Percentiles rank a stretch among this genome's conserved stretches.
Evolutionary conservation across 2,329 filamentous ascomycete genomes (phyloP).

Genomic region (Stagonosporopsis cucurbitacearum): DNA sequence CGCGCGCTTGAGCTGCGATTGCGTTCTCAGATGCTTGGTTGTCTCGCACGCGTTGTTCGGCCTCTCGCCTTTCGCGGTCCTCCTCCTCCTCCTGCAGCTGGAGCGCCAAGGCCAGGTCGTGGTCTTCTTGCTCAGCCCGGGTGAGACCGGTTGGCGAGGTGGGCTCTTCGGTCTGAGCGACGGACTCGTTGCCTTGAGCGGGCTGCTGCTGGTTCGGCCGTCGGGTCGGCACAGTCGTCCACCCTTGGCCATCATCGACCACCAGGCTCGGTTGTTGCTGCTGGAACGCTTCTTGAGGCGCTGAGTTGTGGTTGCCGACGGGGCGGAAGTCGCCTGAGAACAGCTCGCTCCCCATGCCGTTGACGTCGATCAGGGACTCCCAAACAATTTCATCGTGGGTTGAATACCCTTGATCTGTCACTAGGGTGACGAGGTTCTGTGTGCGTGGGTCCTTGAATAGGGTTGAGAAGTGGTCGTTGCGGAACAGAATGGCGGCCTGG

Average conservation of each 20-base stretch:
- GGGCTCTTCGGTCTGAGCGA: constrained; percentile 24
- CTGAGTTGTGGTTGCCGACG: constrained; percentile 66
- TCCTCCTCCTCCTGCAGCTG: constrained; percentile 97
- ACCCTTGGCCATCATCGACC: constrained; percentile 53
- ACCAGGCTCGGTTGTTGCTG: constrained; percentile 38
- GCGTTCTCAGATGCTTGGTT: constrained; percentile 72
- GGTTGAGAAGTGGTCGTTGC: constrained; percentile 97
- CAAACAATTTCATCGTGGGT: constrained; percentile 91
- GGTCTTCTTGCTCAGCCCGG: constrained; percentile 79
- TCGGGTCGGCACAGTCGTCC: constrained; percentile 62
- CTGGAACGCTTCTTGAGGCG: constrained; percentile 33
- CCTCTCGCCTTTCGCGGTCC: constrained; percentile 68
- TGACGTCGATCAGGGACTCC: constrained; percentile 91
- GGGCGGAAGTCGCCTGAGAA: constrained; percentile 89
- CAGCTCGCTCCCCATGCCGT: constrained; percentile 80
- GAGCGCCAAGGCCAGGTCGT: constrained; percentile 82
- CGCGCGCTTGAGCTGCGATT: constrained; percentile 59
- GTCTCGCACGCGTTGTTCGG: constrained; percentile 70
- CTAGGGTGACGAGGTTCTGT: constrained; percentile 77
- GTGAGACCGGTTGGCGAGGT: constrained; percentile 39
- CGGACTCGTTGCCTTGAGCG: constrained; percentile 11
- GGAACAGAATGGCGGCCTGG: constrained; percentile 87
- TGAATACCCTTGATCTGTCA: constrained; percentile 92
- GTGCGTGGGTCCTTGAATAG: constrained; percentile 86
- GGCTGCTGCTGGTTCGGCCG: constrained; percentile 37